Percentiles rank a stretch among this genome's conserved stretches.
Evolutionary conservation across 1,284 basidiomycete species (phyloP).

Genomic region (Athelia psychrophila): DNA sequence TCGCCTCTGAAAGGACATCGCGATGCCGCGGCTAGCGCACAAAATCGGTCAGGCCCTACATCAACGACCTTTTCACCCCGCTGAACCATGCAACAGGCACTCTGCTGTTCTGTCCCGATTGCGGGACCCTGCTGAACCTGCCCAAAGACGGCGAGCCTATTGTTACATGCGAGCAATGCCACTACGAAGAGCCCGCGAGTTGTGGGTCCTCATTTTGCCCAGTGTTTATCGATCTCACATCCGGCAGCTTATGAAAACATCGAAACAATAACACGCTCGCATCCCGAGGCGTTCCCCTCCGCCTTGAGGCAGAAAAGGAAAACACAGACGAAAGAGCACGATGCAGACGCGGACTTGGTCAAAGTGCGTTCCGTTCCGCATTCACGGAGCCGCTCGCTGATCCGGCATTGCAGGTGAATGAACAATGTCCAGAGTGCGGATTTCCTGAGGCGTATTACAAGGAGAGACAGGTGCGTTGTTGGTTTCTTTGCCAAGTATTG

Average conservation of each 20-base stretch:
- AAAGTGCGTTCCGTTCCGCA: conserved; percentile 43
- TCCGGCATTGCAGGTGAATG: conserved; percentile 65
- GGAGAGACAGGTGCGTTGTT: conserved; percentile 66
- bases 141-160: conserved; percentile 77
- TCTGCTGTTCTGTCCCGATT: conserved; percentile 90
- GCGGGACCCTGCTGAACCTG: conserved; percentile 86
- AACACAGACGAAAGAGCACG: conserved; percentile 84
- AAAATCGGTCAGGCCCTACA: conserved; percentile 16
- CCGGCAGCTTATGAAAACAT: conserved; percentile 90
- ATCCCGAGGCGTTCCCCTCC: conserved; percentile 93
- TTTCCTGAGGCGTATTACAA: conserved; percentile 78
- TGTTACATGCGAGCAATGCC: conserved; percentile 88
- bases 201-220: conserved; percentile 48
- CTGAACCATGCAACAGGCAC: conserved; percentile 53
- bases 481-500: not conserved
- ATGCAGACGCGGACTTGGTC: conserved; percentile 70
- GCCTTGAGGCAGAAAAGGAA: conserved; percentile 86
- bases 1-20: not conserved
- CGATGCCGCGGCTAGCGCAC: conserved; percentile 18
- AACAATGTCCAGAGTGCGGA: conserved; percentile 91
- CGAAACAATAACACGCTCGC: conserved; percentile 86
- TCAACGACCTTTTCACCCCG: not conserved
- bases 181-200: conserved; percentile 79
- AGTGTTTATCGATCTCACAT: not conserved
- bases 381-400: conserved; percentile 5